Conservation (phyloP, 2,329 filamentous ascomycete genomes). For the Claviceps africana region DNA sequence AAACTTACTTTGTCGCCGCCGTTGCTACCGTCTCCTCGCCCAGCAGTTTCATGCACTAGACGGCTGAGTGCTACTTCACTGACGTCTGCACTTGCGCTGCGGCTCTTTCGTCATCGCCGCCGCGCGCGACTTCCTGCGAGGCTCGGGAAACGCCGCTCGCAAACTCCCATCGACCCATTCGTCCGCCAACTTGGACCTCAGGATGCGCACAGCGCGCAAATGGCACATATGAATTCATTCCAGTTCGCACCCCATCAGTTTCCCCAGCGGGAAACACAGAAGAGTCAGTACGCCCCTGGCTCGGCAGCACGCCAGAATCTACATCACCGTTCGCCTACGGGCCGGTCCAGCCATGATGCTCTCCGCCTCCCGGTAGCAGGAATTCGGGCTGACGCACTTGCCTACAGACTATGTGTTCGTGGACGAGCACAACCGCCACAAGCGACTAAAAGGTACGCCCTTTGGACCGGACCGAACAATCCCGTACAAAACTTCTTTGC, state of each 20-base stretch:
- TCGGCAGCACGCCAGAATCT: slow-evolving; percentile 2
- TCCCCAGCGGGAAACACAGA: slow-evolving; percentile 57
- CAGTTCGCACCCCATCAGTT: slow-evolving; percentile 53
- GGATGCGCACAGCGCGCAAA: slow-evolving; percentile 36
- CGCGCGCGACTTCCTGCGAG: background rate
- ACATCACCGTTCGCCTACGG: slow-evolving; percentile 7
- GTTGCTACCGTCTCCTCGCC: background rate
- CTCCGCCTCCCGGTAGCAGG: background rate
- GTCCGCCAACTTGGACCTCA: slow-evolving; percentile 51
- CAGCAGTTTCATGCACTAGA: background rate
- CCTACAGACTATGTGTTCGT: slow-evolving; percentile 83
- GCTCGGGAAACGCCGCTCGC: slow-evolving; percentile 8
- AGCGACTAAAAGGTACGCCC: slow-evolving; percentile 74
- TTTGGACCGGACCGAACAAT: no score
- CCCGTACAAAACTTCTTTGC: background rate
- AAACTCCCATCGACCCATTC: slow-evolving; percentile 51
- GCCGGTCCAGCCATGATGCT: background rate
- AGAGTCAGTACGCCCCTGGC: slow-evolving; percentile 45
- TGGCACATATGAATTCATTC: slow-evolving; percentile 49
- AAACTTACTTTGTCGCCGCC: slow-evolving; percentile 1
- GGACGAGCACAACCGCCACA: slow-evolving; percentile 96
- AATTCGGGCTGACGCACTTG: background rate
- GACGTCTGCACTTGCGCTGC: background rate
- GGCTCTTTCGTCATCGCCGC: background rate
- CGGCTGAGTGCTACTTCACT: background rate